These are phyloP conservation scores for Hibiscus syriacus DNA, from an alignment of 345 rosid genomes.

Conservation along the genomic window DNA sequence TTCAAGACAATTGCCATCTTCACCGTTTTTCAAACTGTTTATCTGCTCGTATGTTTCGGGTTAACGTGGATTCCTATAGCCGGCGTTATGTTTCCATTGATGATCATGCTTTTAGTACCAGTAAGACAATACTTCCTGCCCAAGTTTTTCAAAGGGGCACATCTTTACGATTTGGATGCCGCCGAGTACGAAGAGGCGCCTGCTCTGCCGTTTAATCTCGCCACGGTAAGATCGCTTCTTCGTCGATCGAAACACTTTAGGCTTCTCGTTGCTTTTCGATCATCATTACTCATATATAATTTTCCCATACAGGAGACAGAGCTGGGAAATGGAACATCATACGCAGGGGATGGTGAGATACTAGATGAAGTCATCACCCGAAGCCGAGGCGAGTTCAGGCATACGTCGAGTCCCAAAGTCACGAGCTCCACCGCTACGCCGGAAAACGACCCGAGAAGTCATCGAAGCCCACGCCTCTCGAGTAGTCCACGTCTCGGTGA, in stretches of 20 bases:
- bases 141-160: conserved; percentile 78
- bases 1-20: conserved; percentile 72
- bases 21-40: conserved; percentile 71
- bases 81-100: conserved; percentile 82
- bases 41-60: conserved; percentile 79
- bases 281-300: neutral
- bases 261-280: neutral
- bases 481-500: conserved; percentile 61
- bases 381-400: conserved; percentile 93
- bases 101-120: conserved; percentile 93
- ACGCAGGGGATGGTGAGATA: conserved; percentile 62
- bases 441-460: conserved; percentile 28
- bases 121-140: conserved; percentile 83
- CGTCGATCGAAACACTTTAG: neutral
- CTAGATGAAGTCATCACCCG: conserved; percentile 81
- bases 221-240: conserved; percentile 33
- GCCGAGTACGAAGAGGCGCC: conserved; percentile 95
- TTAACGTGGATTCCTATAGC: conserved; percentile 93
- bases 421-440: conserved; percentile 72
- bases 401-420: conserved; percentile 57
- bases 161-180: conserved; percentile 89
- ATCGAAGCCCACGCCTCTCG: conserved; percentile 38
- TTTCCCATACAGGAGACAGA: conserved; percentile 38
- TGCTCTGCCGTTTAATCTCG: conserved; percentile 68
- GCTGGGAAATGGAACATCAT: conserved; percentile 43